Evolutionary conservation across 2,329 filamentous ascomycete species (phyloP), one percentile per base, ranked within the genome.

Genomic region (Diaporthe vaccinii): DNA sequence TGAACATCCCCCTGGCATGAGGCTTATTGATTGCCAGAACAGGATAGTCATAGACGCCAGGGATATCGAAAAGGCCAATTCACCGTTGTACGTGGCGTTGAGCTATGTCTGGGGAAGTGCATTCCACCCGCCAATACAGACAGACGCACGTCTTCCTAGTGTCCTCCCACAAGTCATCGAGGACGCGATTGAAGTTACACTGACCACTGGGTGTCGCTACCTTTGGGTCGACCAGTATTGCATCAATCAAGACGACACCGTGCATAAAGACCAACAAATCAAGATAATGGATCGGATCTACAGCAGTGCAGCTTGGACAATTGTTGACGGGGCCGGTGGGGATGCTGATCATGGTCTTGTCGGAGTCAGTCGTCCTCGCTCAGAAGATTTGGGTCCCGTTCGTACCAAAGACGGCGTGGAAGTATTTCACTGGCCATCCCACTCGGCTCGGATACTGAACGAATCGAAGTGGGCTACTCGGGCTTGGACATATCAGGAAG

Each of bases 401-500:
- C 1, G 7, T 15, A 49, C 9, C 25, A 31, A 15, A 31, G 1
- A 8, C 25, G 25, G 25, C 0, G 9, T 65, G 14, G 9, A 46
- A 8, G n/a, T 46, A 17, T 46, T 65, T 31, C 41, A 28, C 41
- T 46, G 61, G 41, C 41, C 61, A 9, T 46, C 61, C 17, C 25
- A 34, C 0, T 65, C 28, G 8, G 25, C 61, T 2, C 8, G 15
- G 25, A 7, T 31, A 15, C 15, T 34, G 25, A 31, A 46, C 8
- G 41, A 46, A n/a, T 65, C 39, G 5, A 65, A 46, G 6, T 65
- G 39, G 61, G 61, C 61, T 28, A 46, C 41, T 31, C 61, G 61
- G 9, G 28, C 61, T 3, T 65, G 61, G 61, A 65, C 41, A 6
- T 65, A 65, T 2, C 41, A 65, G 17, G 61, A 65, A 31, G 61